These are phyloP conservation scores for Penicillium paneum DNA, from an alignment of 2,329 filamentous ascomycete genomes.

Conservation along the genomic window DNA sequence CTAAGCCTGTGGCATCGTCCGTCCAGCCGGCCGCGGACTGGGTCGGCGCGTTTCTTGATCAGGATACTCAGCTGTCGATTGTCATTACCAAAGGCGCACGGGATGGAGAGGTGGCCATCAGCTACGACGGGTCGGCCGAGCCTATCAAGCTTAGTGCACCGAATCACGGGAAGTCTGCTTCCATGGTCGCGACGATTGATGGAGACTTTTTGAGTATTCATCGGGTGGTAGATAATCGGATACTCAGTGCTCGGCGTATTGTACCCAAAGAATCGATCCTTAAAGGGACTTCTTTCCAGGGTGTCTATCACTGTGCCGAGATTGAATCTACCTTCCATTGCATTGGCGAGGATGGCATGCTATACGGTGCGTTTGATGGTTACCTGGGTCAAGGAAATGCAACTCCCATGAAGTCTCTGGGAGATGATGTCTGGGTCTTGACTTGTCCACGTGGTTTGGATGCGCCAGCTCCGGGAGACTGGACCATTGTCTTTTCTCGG, in stretches of 20 bases:
- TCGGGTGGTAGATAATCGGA: conserved; percentile 30
- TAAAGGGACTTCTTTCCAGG: conserved; percentile 18
- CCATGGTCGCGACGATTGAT: conserved; percentile 30
- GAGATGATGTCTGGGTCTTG: conserved; percentile 41
- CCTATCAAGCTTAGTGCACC: conserved; percentile 19
- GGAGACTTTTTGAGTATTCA: conserved; percentile 30
- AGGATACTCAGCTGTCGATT: conserved; percentile 35
- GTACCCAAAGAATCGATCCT: conserved; percentile 6
- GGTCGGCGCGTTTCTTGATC: conserved; percentile 41
- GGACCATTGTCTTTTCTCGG: conserved; percentile 42
- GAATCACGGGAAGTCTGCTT: conserved; percentile 16
- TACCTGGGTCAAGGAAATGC: conserved; percentile 42
- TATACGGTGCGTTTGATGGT: conserved; percentile 46
- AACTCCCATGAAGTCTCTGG: conserved; percentile 39
- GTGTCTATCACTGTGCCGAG: conserved; percentile 38
- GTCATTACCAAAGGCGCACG: conserved; percentile 24
- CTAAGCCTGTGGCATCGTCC: conserved; percentile 6
- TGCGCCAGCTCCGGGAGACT: conserved; percentile 43
- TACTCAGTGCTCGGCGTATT: conserved; percentile 24
- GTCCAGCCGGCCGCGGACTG: conserved; percentile 25
- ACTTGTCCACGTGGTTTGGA: conserved; percentile 43
- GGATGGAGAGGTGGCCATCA: conserved; percentile 29
- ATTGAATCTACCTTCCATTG: conserved; percentile 39
- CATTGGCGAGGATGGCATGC: conserved; percentile 32
- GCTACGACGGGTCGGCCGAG: conserved; percentile 28